phyloP scores from a whole-genome alignment of 441 rosid species.

The Macaranga tanarius region DNA sequence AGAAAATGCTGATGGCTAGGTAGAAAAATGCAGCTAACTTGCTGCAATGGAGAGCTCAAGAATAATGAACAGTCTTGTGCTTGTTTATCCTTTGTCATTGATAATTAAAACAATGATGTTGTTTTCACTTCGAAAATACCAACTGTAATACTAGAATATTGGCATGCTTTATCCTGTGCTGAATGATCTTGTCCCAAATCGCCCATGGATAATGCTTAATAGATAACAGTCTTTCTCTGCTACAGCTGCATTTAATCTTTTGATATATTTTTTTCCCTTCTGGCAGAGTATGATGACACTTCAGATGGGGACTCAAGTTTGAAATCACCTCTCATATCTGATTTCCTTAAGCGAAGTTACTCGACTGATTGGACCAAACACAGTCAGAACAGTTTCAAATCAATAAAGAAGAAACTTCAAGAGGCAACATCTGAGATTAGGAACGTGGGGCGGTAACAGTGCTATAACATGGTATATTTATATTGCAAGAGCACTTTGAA shows the following conservation, averaged over 20 bases:
- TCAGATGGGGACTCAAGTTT: slow-evolving; percentile 40
- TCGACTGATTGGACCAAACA: slow-evolving; percentile 68
- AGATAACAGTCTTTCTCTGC: background rate
- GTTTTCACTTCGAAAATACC: too few relatives aligned
- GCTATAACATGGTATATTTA: background rate
- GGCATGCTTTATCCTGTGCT: too few relatives aligned
- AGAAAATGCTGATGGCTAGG: background rate
- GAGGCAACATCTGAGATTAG: slow-evolving; percentile 79
- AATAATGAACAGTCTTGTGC: background rate
- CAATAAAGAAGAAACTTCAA: slow-evolving; percentile 78
- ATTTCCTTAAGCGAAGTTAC: slow-evolving; percentile 66
- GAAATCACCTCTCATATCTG: slow-evolving; percentile 52
- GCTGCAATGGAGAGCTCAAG: background rate
- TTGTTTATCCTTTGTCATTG: background rate
- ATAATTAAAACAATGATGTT: too few relatives aligned
- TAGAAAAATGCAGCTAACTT: background rate
- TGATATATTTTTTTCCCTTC: slow-evolving; percentile 1
- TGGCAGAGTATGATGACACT: slow-evolving; percentile 72
- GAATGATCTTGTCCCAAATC: too few relatives aligned
- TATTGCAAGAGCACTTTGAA: background rate
- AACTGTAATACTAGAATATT: too few relatives aligned
- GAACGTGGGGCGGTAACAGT: slow-evolving; percentile 55
- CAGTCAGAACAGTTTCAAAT: slow-evolving; percentile 60
- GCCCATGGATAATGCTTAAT: too few relatives aligned
- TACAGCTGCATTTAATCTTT: too few relatives aligned